Conservation (phyloP, 257 asterid genomes). For the Euphrasia confusa region DNA sequence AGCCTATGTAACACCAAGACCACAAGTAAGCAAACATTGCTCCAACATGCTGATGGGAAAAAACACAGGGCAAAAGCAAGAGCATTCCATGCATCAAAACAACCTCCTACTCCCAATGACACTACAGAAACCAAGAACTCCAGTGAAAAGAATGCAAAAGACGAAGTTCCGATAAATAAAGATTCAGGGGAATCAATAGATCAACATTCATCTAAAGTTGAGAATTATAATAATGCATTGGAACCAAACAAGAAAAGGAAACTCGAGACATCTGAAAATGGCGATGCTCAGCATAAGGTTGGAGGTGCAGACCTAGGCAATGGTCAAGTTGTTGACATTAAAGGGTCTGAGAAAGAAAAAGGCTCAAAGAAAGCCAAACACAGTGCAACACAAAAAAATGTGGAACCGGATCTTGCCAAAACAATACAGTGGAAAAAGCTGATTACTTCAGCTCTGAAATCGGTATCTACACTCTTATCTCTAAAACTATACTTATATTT, state of each 20-base stretch:
- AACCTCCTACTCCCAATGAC: conserved; percentile 36
- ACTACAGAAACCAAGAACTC: conserved; percentile 34
- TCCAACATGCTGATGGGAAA: conserved; percentile 90
- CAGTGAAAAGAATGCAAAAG: conserved; percentile 29
- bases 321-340: conserved; percentile 38
- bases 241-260: conserved; percentile 60
- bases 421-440: conserved; percentile 84
- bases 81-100: conserved; percentile 72
- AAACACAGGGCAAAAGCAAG: conserved; percentile 91
- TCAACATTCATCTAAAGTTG: conserved; percentile 37
- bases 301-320: conserved; percentile 34
- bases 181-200: conserved; percentile 32
- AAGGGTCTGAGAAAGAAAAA: conserved; percentile 31
- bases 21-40: conserved; percentile 88
- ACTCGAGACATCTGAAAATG: conserved; percentile 43
- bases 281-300: conserved; percentile 28
- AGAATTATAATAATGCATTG: conserved; percentile 31
- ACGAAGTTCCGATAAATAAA: conserved; percentile 31
- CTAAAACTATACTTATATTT: conserved; percentile 17
- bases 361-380: conserved; percentile 49
- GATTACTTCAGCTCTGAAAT: conserved; percentile 62
- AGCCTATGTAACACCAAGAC: conserved; percentile 87
- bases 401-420: conserved; percentile 24
- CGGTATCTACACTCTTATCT: conserved; percentile 42
- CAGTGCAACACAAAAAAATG: conserved; percentile 29